Evolutionary conservation across 495 filamentous ascomycete genomes (phyloP).

Genomic region (Mytilinidion resinicola): DNA sequence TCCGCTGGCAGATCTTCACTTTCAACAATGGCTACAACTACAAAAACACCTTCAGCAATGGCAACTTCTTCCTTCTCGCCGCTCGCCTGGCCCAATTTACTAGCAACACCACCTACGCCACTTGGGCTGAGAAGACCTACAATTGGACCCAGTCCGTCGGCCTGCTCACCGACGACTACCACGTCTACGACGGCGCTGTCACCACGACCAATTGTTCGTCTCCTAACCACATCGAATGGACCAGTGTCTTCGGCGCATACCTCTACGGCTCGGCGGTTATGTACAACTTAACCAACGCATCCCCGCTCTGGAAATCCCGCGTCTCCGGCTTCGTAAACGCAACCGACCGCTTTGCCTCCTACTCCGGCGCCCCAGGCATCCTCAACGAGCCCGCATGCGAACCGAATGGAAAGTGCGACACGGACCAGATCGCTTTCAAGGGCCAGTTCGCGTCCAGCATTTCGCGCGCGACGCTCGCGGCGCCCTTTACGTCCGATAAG

Average conservation of each 20-base stretch:
- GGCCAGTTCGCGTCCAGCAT: conserved; percentile 48
- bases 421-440: conserved; percentile 67
- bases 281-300: conserved; percentile 10
- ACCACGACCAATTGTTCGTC: conserved; percentile 46
- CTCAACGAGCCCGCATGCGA: conserved; percentile 67
- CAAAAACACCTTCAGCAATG: conserved; percentile 76
- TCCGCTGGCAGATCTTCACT: conserved; percentile 80
- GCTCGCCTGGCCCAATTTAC: conserved; percentile 72
- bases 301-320: neutral
- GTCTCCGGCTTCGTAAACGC: conserved; percentile 9
- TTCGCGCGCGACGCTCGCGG: no score
- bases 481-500: no score
- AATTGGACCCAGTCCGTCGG: conserved; percentile 61
- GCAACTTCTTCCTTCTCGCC: conserved; percentile 72
- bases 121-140: conserved; percentile 68
- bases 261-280: conserved; percentile 19
- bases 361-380: conserved; percentile 39
- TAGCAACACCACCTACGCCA: conserved; percentile 67
- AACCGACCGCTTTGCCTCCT: conserved; percentile 11
- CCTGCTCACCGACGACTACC: conserved; percentile 55
- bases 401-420: conserved; percentile 53
- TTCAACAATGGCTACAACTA: conserved; percentile 75
- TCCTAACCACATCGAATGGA: conserved; percentile 23
- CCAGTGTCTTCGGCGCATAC: conserved; percentile 3
- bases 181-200: conserved; percentile 61